Percentiles rank a stretch among this genome's conserved stretches.
phyloP scores from a whole-genome alignment of 495 filamentous ascomycete genomes.

The Hypomontagnella submonticulosa region DNA sequence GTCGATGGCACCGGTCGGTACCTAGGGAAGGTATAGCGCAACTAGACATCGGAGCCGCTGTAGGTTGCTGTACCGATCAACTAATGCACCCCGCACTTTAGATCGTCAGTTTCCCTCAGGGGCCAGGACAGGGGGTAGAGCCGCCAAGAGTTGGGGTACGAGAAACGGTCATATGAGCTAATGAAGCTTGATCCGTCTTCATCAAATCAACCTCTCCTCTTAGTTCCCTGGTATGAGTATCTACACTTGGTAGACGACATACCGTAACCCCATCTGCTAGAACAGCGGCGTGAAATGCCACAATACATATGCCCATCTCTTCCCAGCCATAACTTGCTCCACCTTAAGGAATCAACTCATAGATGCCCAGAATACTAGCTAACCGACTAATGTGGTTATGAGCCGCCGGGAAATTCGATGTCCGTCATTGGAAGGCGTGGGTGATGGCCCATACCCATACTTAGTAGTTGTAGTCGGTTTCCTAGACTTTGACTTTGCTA shows the following conservation, averaged over 20 bases:
- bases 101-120: slow-evolving; percentile 18
- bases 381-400: not conserved
- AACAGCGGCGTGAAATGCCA: too few species aligned
- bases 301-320: too few species aligned
- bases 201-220: not conserved
- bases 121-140: not conserved
- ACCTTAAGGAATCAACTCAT: not conserved
- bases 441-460: not conserved
- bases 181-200: slow-evolving; percentile 22
- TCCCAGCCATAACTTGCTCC: too few species aligned
- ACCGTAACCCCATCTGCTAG: too few species aligned
- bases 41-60: not conserved
- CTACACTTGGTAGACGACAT: too few species aligned
- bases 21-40: too few species aligned
- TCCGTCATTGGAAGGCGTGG: slow-evolving; percentile 8
- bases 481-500: not conserved
- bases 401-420: not conserved
- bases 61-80: not conserved
- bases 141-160: slow-evolving; percentile 31
- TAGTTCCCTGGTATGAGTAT: too few species aligned
- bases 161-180: slow-evolving; percentile 11
- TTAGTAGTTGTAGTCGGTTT: not conserved
- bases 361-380: slow-evolving; percentile 4
- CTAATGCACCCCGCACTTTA: slow-evolving; percentile 25
- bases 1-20: too few species aligned